Evolutionary conservation across 2,329 filamentous ascomycete genomes (phyloP).

Genomic region (Verticillium albo-atrum): DNA sequence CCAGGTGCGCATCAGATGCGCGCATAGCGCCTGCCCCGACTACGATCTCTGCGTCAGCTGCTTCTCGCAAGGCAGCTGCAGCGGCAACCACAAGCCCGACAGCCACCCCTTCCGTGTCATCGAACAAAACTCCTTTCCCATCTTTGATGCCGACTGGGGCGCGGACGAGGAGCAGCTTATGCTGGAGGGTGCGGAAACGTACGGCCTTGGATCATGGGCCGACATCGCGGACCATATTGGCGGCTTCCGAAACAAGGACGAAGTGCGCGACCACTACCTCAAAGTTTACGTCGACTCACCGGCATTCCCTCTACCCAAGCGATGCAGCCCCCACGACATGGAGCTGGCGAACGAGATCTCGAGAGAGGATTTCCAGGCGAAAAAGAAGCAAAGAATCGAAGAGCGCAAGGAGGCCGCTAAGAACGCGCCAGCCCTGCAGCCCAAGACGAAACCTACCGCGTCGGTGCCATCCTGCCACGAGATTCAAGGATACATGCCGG

Average conservation of each 20-base stretch:
- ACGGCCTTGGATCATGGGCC: conserved; percentile 94
- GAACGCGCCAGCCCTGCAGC: conserved; percentile 74
- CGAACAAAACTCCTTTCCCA: conserved; percentile 96
- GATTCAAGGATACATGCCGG: conserved; percentile 98
- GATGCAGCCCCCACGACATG: conserved; percentile 78
- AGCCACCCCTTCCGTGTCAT: conserved; percentile 91
- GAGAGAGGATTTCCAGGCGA: conserved; percentile 85
- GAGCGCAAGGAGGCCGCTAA: conserved; percentile 84
- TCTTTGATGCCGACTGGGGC: conserved; percentile 92
- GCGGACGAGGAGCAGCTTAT: conserved; percentile 94
- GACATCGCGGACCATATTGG: conserved; percentile 98
- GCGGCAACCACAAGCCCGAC: conserved; percentile 79
- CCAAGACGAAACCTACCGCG: conserved; percentile 93
- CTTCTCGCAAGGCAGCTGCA: conserved; percentile 77
- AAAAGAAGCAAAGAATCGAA: conserved; percentile 92
- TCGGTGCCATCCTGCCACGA: conserved; percentile 96
- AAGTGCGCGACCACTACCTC: conserved; percentile 92
- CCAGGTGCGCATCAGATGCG: conserved; percentile 92
- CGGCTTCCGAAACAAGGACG: conserved; percentile 88
- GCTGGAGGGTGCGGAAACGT: conserved; percentile 91
- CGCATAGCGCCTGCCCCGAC: conserved; percentile 76
- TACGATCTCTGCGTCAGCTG: conserved; percentile 97
- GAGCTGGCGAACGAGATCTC: conserved; percentile 75
- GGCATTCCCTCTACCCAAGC: conserved; percentile 79
- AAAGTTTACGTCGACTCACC: conserved; percentile 80